These are phyloP conservation scores for Exserohilum rostratum DNA, from an alignment of 2,329 filamentous ascomycete species.

Conservation along the genomic window DNA sequence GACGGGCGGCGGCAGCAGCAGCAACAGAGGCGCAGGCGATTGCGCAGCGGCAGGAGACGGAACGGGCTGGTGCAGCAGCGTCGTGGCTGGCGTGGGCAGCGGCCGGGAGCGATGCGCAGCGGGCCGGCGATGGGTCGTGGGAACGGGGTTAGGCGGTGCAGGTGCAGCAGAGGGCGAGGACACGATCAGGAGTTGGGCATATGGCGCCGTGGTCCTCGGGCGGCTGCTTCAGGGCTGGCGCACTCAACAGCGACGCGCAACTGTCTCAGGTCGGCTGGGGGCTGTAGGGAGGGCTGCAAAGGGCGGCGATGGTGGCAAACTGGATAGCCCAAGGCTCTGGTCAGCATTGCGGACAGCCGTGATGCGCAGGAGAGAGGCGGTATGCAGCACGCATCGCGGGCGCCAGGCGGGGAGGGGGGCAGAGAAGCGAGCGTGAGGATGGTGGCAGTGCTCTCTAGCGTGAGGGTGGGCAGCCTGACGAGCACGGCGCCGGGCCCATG, in stretches of 20 bases:
- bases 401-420: slow-evolving; percentile 31
- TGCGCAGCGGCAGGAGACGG: neutral
- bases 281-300: slow-evolving; percentile 21
- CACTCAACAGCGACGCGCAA: slow-evolving; percentile 31
- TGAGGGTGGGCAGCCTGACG: slow-evolving; percentile 16
- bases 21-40: slow-evolving; percentile 2
- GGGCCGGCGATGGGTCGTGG: neutral
- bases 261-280: slow-evolving; percentile 38
- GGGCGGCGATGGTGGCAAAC: slow-evolving; percentile 19
- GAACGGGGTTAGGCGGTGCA: neutral
- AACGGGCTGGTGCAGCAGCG: neutral
- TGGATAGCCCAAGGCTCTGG: slow-evolving; percentile 30
- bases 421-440: slow-evolving; percentile 28
- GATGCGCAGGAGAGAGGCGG: slow-evolving; percentile 28
- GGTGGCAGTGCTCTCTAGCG: slow-evolving; percentile 32
- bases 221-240: slow-evolving; percentile 22
- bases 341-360: slow-evolving; percentile 41
- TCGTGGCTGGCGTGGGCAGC: neutral
- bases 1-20: neutral
- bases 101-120: slow-evolving; percentile 4
- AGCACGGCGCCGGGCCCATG: slow-evolving; percentile 15
- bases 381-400: slow-evolving; percentile 21
- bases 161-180: neutral
- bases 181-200: slow-evolving; percentile 12
- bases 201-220: slow-evolving; percentile 19